Percentiles rank a stretch among this genome's conserved stretches.
Evolutionary conservation across 345 rosid species (phyloP).

Genomic region (Dipteronia sinensis): DNA sequence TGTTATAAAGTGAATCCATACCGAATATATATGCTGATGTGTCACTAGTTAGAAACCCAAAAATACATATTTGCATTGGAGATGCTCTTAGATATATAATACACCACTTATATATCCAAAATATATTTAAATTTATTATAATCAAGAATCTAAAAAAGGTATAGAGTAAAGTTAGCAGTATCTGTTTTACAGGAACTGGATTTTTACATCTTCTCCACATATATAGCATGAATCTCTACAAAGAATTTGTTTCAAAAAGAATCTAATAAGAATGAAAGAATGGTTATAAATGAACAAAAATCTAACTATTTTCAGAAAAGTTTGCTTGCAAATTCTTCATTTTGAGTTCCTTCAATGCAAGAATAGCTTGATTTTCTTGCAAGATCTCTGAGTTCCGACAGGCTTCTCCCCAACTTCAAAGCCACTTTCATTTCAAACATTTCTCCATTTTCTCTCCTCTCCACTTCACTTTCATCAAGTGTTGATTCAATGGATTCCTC

Average conservation of each 20-base stretch:
- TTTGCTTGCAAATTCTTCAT: constrained; percentile 51
- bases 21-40: too few relatives aligned
- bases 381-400: constrained; percentile 45
- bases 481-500: constrained; percentile 36
- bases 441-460: constrained; percentile 41
- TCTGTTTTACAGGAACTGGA: too few relatives aligned
- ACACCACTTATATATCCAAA: background rate
- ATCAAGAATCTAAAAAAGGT: too few relatives aligned
- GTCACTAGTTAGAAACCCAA: too few relatives aligned
- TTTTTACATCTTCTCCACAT: too few relatives aligned
- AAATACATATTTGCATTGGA: too few relatives aligned
- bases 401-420: constrained; percentile 52
- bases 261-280: background rate
- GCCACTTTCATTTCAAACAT: constrained; percentile 44
- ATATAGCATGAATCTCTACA: background rate
- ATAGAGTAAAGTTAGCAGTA: too few relatives aligned
- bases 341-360: constrained; percentile 5
- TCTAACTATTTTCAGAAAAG: constrained; percentile 29
- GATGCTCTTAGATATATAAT: too few relatives aligned
- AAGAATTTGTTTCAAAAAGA: background rate
- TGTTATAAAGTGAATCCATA: too few relatives aligned
- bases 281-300: background rate
- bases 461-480: constrained; percentile 22
- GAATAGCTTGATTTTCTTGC: constrained; percentile 30
- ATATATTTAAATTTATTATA: background rate